These are phyloP conservation scores for Barnettozyma hawaiiensis DNA, from an alignment of 1,139 yeast genomes.

Conservation along the genomic window DNA sequence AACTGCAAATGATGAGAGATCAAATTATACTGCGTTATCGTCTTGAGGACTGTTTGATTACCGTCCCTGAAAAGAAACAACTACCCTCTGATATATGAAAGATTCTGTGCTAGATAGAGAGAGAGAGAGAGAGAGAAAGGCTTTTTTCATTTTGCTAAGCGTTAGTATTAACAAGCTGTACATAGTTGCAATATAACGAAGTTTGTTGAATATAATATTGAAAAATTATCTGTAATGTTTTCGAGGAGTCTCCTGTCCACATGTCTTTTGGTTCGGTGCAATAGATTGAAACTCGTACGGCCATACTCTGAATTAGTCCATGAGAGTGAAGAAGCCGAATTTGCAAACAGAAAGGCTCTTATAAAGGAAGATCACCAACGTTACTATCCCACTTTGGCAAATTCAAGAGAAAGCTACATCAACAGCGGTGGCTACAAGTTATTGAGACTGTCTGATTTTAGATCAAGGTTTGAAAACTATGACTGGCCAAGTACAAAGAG, in stretches of 20 bases:
- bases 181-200: conserved; percentile 2
- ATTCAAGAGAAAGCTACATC: conserved; percentile 5
- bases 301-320: conserved; percentile 17
- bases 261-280: not conserved
- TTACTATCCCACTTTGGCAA: conserved; percentile 21
- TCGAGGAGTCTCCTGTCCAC: not conserved
- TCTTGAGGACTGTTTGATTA: conserved; percentile 28
- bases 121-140: not conserved
- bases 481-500: conserved; percentile 24
- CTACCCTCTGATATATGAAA: conserved; percentile 4
- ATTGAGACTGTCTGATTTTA: conserved; percentile 31
- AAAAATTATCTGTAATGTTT: not conserved
- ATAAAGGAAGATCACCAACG: conserved; percentile 8
- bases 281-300: not conserved
- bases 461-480: conserved; percentile 20
- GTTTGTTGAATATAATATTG: not conserved
- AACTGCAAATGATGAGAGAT: conserved; percentile 14
- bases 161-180: conserved; percentile 3
- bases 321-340: conserved; percentile 34
- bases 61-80: conserved; percentile 25
- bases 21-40: conserved; percentile 28
- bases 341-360: conserved; percentile 34
- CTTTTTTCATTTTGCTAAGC: not conserved
- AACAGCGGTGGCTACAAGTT: conserved; percentile 5
- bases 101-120: not conserved